phyloP scores from a whole-genome alignment of 2,329 filamentous ascomycete genomes.

The Fusarium metavorans region DNA sequence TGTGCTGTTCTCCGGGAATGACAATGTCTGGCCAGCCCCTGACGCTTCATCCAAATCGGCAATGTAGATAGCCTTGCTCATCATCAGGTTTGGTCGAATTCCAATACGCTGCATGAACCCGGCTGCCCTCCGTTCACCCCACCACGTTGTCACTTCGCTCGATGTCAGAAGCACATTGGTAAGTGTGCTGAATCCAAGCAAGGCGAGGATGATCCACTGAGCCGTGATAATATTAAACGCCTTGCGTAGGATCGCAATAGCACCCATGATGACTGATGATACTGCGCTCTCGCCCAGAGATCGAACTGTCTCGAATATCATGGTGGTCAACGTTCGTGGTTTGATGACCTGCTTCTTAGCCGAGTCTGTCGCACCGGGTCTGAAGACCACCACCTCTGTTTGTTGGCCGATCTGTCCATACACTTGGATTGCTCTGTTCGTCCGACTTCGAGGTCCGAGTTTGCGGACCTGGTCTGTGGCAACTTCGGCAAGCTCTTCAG shows the following conservation, averaged over 20 bases:
- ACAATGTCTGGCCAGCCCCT: slow-evolving; percentile 49
- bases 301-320: slow-evolving; percentile 78
- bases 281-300: slow-evolving; percentile 81
- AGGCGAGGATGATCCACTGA: slow-evolving; percentile 77
- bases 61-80: slow-evolving; percentile 89
- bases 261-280: slow-evolving; percentile 82
- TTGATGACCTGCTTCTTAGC: slow-evolving; percentile 70
- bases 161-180: slow-evolving; percentile 82
- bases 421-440: slow-evolving; percentile 82
- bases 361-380: slow-evolving; percentile 60
- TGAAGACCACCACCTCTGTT: slow-evolving; percentile 72
- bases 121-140: slow-evolving; percentile 82
- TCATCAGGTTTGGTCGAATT: slow-evolving; percentile 80
- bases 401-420: slow-evolving; percentile 81
- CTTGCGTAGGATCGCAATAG: slow-evolving; percentile 74
- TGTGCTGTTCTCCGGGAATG: slow-evolving; percentile 62
- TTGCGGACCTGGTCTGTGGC: slow-evolving; percentile 82
- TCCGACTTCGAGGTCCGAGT: slow-evolving; percentile 78
- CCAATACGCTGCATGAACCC: slow-evolving; percentile 87
- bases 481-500: slow-evolving; percentile 79
- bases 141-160: slow-evolving; percentile 82
- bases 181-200: slow-evolving; percentile 76
- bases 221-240: slow-evolving; percentile 77
- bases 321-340: slow-evolving; percentile 71
- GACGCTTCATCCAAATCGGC: slow-evolving; percentile 79